Evolutionary conservation across 2,329 filamentous ascomycete genomes (phyloP), one percentile per base, ranked within the genome.

Genomic region (Pseudogymnoascus sp.): DNA sequence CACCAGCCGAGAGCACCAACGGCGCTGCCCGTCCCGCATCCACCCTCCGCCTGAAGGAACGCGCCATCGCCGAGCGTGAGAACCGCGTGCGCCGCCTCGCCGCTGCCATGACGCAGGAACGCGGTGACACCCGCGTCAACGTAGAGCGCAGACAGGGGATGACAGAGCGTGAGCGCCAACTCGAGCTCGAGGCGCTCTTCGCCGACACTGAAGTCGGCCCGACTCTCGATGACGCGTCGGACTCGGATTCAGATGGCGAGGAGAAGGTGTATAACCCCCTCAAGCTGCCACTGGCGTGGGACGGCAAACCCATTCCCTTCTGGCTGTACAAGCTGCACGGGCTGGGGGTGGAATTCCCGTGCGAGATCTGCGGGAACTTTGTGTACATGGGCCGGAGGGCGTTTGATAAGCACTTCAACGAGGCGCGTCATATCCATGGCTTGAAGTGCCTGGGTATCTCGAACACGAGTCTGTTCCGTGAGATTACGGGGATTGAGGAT

Each of bases 301-400:
- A 99, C 66, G 94, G 95, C 67, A 99, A 99, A 71, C 94, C 95
- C 0, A 99, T 99, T 67, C 94, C 95, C 0, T 99, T 94, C 77
- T 99, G 94, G 94, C 81, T 99, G 13, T 99, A 97, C 79, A 94
- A 96, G 67, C 80, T 99, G 13, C 94, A 99, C 70, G 94, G 94
- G 1, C 77, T 99, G 23, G 94, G 94, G 7, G 91, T 96, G 10
- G 94, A 99, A 68, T 96, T 96, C 66, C 81, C 88, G 0, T 99
- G 94, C 77, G 92, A 99, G 72, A 90, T 99, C 60, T 99, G 94
- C 70, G 94, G 94, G 60, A 97, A 97, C 74, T 96, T 91, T 69
- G 91, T 96, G n/a, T 97, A 97, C 76, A 96, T 96, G 88, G 94
- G 94, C 13, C 82, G 94, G 21, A 84, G 94, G 57, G 92, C 92